phyloP scores from a whole-genome alignment of 139 green algal species.

The Chara braunii region DNA sequence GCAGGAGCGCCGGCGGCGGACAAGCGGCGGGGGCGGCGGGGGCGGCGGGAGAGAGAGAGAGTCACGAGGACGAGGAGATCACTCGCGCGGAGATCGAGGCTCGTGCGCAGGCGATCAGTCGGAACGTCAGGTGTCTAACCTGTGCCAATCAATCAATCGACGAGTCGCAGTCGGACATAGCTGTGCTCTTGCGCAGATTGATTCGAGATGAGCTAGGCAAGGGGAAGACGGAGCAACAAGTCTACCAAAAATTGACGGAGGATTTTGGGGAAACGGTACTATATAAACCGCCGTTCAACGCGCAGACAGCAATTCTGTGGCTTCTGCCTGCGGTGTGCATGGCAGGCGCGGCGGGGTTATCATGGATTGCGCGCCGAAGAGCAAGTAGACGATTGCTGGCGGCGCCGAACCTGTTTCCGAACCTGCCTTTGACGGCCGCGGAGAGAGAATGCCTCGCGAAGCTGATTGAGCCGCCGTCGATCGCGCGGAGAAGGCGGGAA shows the following conservation, averaged over 20 bases:
- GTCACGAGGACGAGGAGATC: too few relatives aligned
- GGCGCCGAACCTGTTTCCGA: too few relatives aligned
- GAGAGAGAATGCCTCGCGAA: too few relatives aligned
- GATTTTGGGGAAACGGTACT: slow-evolving; percentile 10
- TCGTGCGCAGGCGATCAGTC: slow-evolving; percentile 1
- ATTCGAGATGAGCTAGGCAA: slow-evolving; percentile 12
- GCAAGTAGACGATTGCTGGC: too few relatives aligned
- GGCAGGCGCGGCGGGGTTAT: too few relatives aligned
- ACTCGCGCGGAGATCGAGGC: slow-evolving; percentile 33
- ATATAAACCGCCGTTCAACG: slow-evolving; percentile 6
- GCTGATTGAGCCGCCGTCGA: too few relatives aligned
- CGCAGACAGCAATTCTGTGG: slow-evolving; percentile 2
- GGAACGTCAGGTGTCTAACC: slow-evolving; percentile 15
- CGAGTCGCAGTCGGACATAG: slow-evolving; percentile 20
- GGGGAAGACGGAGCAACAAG: slow-evolving; percentile 8
- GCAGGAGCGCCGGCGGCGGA: too few relatives aligned
- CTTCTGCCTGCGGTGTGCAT: slow-evolving; percentile 8
- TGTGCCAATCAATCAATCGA: slow-evolving; percentile 31
- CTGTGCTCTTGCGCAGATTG: slow-evolving; percentile 17
- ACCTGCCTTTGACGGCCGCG: too few relatives aligned
- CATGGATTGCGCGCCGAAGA: too few relatives aligned
- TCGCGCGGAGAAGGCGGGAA: too few relatives aligned
- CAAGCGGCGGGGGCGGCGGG: too few relatives aligned
- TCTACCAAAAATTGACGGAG: slow-evolving; percentile 5
- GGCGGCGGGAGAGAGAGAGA: too few relatives aligned